Base-by-base conservation (phyloP, 1,284 basidiomycete genomes). In the Boletus smithii region DNA sequence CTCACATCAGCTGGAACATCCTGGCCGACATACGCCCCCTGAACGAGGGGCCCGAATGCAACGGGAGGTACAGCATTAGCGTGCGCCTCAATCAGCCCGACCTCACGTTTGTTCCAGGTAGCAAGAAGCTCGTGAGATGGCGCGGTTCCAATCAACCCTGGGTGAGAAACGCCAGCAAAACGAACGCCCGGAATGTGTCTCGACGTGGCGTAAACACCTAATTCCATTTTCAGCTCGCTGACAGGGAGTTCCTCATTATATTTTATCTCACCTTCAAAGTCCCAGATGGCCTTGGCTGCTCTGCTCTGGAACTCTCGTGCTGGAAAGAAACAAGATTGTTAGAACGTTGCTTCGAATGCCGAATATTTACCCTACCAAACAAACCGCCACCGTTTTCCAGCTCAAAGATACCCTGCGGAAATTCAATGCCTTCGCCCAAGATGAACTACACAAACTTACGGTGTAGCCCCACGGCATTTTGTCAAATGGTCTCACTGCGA, bases 391-490 rank as follows among this genome's bases (percentile, higher is more conserved):
- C 85, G 53, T 87, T 85, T 48, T 80, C 74, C 8, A 85, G 72
- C 57, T 88, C 85, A 57, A 88, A 88, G 46, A 88, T 84, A 22
- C 85, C 84, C 80, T 82, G 46, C 10, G 35, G 1, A 10, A 48
- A 46, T 20, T 53, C 32, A 46, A 42, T 42, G 16, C 3, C 4
- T 11, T 23, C 9, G 14, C n/a, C n/a, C 10, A 18, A 23, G n/a
- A 23, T 18, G n/a, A 36, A 33, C 3, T 9, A 40, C 4, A 16
- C 5, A 30, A 17, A 46, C 69, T 46, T 57, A 83, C 81, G 0
- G 84, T 86, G 61, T 88, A 90, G 0, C 87, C 88, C 88, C 87
- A 91, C 0, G 85, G 85, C 81, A 85, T 83, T 60, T 86, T 75
- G 18, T 85, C 81, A 59, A 87, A 88, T 3, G 86, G 82, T 16